phyloP scores from a whole-genome alignment of 768 basidiomycete species.

The Coprinellus aureogranulatus region DNA sequence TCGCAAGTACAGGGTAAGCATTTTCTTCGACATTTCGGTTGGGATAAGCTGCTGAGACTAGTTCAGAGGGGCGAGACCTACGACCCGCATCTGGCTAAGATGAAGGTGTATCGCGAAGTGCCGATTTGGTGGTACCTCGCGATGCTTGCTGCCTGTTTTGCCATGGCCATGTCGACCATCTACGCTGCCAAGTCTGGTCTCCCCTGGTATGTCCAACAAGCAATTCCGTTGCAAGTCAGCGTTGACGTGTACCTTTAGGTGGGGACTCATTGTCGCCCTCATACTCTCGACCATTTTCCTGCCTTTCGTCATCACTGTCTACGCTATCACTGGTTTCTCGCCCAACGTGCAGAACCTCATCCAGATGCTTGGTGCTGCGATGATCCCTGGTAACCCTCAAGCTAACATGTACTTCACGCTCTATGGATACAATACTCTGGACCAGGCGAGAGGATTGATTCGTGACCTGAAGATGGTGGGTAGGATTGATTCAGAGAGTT shows the following conservation, averaged over 20 bases:
- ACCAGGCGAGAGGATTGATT: slow-evolving; percentile 51
- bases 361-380: slow-evolving; percentile 49
- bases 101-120: slow-evolving; percentile 45
- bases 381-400: slow-evolving; percentile 47
- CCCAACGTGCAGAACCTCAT: slow-evolving; percentile 35
- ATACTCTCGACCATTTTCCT: slow-evolving; percentile 48
- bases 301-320: slow-evolving; percentile 53
- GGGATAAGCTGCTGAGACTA: no score
- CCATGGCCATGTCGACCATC: slow-evolving; percentile 52
- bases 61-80: slow-evolving; percentile 31
- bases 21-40: no score
- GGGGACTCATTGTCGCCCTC: slow-evolving; percentile 53
- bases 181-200: slow-evolving; percentile 54
- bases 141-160: slow-evolving; percentile 41
- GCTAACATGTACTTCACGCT: slow-evolving; percentile 51
- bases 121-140: slow-evolving; percentile 53
- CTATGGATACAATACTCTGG: slow-evolving; percentile 45
- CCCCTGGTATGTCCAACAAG: slow-evolving; percentile 52
- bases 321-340: slow-evolving; percentile 48
- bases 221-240: no score
- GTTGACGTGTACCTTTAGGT: no score
- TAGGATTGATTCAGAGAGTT: slow-evolving; percentile 16
- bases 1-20: slow-evolving; percentile 37
- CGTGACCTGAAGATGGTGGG: slow-evolving; percentile 55
- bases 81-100: slow-evolving; percentile 58